Conservation (phyloP, 2,329 filamentous ascomycete species). For the Fusarium citri region DNA sequence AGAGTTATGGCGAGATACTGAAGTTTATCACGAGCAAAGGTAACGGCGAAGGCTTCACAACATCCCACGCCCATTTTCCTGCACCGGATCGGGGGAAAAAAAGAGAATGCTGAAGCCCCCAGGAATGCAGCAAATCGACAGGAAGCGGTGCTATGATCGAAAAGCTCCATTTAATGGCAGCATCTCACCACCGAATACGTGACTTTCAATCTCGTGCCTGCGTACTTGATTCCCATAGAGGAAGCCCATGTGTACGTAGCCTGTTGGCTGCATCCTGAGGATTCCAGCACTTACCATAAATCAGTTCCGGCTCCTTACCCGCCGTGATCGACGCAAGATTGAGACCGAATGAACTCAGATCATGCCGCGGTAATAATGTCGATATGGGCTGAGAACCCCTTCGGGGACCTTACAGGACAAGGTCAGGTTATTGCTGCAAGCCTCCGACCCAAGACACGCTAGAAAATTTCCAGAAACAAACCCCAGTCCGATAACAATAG, state of each 20-base stretch:
- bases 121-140: constrained; percentile 1
- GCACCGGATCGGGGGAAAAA: background rate
- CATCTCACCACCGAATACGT: constrained; percentile 1
- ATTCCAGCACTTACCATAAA: constrained; percentile 1
- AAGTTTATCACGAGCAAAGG: background rate
- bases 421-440: background rate
- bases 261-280: background rate
- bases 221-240: background rate
- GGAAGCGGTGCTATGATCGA: constrained; percentile 12
- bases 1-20: background rate
- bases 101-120: background rate
- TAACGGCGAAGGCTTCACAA: constrained; percentile 9
- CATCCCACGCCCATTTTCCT: background rate
- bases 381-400: constrained; percentile 39
- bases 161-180: background rate
- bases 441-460: constrained; percentile 34
- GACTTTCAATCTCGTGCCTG: background rate
- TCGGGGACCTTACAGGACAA: constrained; percentile 29
- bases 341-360: constrained; percentile 10
- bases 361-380: constrained; percentile 8
- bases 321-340: background rate
- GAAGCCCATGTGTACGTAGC: background rate
- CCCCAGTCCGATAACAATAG: constrained; percentile 13
- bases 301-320: constrained; percentile 1
- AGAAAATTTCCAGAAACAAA: constrained; percentile 47